Percentiles rank a stretch among this genome's conserved stretches.
Conservation (phyloP, 1,284 basidiomycete genomes). For the Pulchroboletus neoregius region DNA sequence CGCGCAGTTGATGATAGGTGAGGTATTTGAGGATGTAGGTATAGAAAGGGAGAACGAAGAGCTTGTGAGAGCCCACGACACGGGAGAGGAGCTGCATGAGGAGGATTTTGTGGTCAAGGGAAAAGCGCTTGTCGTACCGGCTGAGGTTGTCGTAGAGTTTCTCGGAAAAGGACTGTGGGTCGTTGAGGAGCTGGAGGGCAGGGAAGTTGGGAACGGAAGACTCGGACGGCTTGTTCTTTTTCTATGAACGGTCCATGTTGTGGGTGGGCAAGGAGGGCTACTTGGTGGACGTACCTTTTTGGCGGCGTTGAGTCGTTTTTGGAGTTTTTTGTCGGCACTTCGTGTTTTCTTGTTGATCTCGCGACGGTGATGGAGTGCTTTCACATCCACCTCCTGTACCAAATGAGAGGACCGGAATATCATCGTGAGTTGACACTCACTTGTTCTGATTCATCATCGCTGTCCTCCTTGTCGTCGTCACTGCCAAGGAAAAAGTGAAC, state of each 20-base stretch:
- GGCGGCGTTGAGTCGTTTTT: conserved; percentile 63
- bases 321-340: conserved; percentile 74
- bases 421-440: conserved; percentile 32
- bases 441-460: conserved; percentile 70
- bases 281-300: conserved; percentile 52
- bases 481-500: conserved; percentile 96
- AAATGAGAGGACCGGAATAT: conserved; percentile 7
- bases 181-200: conserved; percentile 89
- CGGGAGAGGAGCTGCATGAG: conserved; percentile 98
- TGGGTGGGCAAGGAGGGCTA: conserved; percentile 4
- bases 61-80: conserved; percentile 90
- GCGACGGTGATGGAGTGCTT: conserved; percentile 74
- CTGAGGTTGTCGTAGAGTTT: conserved; percentile 88
- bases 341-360: conserved; percentile 89
- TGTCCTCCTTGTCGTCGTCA: conserved; percentile 68
- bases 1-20: conserved; percentile 87
- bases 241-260: conserved; percentile 39
- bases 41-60: conserved; percentile 95
- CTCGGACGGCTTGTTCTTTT: conserved; percentile 52
- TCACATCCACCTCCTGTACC: conserved; percentile 59
- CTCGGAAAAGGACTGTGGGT: conserved; percentile 95
- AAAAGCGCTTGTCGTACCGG: conserved; percentile 87
- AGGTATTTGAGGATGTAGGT: conserved; percentile 96
- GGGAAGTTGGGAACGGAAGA: conserved; percentile 75
- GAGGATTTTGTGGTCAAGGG: conserved; percentile 95